A percentile compares a stretch with the other conserved stretches of the same genome.
These are phyloP conservation scores for Leishmania gerbilli DNA, from an alignment of 208 protist species.

Conservation along the genomic window DNA sequence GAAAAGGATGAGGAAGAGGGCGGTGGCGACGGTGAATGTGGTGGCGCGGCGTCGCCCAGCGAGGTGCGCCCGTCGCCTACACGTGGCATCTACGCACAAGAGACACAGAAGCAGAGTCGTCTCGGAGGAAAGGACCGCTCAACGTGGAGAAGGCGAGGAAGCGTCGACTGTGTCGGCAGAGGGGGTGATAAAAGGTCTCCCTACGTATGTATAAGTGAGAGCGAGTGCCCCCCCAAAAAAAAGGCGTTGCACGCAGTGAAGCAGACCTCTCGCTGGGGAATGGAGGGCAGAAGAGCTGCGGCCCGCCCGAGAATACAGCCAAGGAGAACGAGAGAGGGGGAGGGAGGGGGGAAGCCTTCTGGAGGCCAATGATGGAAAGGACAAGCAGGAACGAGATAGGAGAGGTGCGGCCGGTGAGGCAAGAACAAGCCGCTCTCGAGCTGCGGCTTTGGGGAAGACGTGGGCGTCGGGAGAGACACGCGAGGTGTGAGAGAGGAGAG, in stretches of 20 bases:
- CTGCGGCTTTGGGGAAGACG: not conserved
- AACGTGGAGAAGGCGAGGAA: not conserved
- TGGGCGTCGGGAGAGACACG: not conserved
- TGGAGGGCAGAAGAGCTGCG: not conserved
- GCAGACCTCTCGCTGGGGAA: not conserved
- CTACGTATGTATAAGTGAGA: not conserved
- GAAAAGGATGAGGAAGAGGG: constrained; percentile 7
- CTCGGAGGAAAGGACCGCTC: not conserved
- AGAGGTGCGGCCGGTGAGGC: not conserved
- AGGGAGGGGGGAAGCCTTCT: not conserved
- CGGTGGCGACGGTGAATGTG: not conserved
- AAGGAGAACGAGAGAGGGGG: not conserved
- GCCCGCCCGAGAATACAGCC: not conserved
- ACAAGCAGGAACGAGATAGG: not conserved
- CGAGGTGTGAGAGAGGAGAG: not conserved
- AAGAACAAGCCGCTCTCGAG: not conserved
- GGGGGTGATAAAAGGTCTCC: not conserved
- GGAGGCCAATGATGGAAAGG: not conserved
- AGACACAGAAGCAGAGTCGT: not conserved
- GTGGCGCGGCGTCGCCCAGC: not conserved
- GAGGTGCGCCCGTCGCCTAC: not conserved
- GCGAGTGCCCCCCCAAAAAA: not conserved
- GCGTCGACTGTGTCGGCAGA: not conserved
- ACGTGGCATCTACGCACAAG: not conserved
- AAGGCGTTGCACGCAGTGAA: not conserved